phyloP scores from a whole-genome alignment of 163 green algal species.

The Smithsoniella earleae region DNA sequence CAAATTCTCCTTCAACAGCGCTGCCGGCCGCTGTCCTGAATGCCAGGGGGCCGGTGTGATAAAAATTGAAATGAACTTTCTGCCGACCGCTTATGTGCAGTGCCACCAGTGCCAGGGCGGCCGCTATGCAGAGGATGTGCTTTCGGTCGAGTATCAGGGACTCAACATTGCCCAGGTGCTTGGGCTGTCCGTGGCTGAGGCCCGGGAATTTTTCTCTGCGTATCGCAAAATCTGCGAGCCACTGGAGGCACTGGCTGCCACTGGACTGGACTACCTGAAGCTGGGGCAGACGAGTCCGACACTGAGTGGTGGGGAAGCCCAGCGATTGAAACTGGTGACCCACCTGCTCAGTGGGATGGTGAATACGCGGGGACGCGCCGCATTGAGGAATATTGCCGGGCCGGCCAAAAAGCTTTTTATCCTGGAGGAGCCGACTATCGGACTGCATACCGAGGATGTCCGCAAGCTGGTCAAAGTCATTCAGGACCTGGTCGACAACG shows the following conservation, averaged over 20 bases:
- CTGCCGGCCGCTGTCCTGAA: no score
- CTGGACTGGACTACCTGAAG: conserved; percentile 24
- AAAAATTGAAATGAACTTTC: conserved; percentile 31
- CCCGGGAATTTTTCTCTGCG: conserved; percentile 1
- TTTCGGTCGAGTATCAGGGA: conserved; percentile 9
- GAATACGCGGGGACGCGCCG: no score
- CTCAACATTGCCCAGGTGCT: conserved; percentile 24
- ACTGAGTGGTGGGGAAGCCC: conserved; percentile 28
- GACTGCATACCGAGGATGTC: neutral
- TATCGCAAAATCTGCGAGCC: neutral
- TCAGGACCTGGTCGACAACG: neutral
- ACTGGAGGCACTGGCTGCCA: neutral
- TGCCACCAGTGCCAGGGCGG: conserved; percentile 21
- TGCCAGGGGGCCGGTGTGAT: neutral
- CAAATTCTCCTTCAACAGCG: no score
- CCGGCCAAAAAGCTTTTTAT: no score
- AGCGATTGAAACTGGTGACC: conserved; percentile 24
- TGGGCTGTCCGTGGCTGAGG: conserved; percentile 14
- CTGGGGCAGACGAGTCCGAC: conserved; percentile 15
- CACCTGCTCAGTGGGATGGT: no score
- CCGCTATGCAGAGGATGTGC: neutral
- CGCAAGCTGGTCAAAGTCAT: neutral
- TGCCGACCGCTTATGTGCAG: conserved; percentile 14
- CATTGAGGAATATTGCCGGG: no score
- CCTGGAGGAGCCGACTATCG: conserved; percentile 17